Conservation (phyloP, 2,329 filamentous ascomycete species). For the Chalara sp. region DNA sequence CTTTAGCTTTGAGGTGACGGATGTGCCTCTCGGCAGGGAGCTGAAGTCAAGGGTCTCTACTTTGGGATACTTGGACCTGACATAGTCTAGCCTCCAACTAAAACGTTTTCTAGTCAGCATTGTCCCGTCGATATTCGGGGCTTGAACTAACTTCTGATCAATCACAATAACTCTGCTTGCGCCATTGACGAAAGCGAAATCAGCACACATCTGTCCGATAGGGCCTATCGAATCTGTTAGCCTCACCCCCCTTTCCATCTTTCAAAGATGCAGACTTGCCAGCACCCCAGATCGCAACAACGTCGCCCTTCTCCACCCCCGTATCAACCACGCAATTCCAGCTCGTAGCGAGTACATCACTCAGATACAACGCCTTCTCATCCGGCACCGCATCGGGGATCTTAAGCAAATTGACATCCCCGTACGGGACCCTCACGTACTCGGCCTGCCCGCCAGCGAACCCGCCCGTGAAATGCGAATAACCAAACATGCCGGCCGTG, state of each 20-base stretch:
- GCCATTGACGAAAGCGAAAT: conserved; percentile 69
- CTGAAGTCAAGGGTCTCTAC: conserved; percentile 66
- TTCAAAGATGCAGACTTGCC: conserved; percentile 27
- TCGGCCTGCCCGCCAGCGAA: conserved; percentile 86
- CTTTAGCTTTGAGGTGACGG: conserved; percentile 66
- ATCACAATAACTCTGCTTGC: conserved; percentile 73
- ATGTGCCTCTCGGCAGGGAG: conserved; percentile 51
- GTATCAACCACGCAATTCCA: conserved; percentile 83
- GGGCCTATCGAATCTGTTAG: conserved; percentile 39
- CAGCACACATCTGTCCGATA: conserved; percentile 76
- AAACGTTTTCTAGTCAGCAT: conserved; percentile 24
- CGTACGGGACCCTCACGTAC: conserved; percentile 75
- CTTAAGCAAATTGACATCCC: conserved; percentile 73
- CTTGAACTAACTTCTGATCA: conserved; percentile 36
- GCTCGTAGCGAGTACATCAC: conserved; percentile 71
- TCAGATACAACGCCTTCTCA: conserved; percentile 73
- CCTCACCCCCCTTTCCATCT: too few relatives aligned
- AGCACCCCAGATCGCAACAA: conserved; percentile 78
- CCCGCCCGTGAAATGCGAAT: conserved; percentile 74
- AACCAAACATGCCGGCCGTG: conserved; percentile 69
- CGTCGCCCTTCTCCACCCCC: conserved; percentile 67
- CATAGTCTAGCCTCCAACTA: conserved; percentile 61
- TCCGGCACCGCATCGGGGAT: conserved; percentile 76
- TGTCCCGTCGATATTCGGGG: too few relatives aligned
- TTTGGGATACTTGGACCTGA: conserved; percentile 58